Evolutionary conservation across 208 protist species (phyloP).

Genomic region (Acanthamoeba triangularis): DNA sequence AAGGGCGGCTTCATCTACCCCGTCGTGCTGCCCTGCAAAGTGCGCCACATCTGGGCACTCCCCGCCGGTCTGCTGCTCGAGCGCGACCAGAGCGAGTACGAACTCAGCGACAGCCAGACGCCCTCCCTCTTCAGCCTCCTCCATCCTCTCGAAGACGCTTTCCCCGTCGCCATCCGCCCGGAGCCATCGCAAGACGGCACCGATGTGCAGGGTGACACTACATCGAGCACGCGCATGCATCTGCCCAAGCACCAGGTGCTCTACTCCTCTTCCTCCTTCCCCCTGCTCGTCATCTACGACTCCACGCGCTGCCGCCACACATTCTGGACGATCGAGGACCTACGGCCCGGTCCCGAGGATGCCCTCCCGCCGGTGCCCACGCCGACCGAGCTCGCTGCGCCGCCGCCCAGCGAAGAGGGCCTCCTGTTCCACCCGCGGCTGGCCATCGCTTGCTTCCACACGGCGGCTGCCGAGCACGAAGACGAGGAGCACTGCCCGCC

Average conservation of each 20-base stretch:
- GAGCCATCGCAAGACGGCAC: not conserved
- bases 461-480: not conserved
- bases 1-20: conserved; percentile 20
- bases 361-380: not conserved
- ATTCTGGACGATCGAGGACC: conserved; percentile 23
- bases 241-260: conserved; percentile 19
- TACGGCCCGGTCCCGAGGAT: not conserved
- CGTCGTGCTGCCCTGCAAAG: conserved; percentile 65
- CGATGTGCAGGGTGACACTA: not conserved
- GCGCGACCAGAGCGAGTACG: conserved; percentile 28
- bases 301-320: not conserved
- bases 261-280: not conserved
- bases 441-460: conserved; percentile 1
- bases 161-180: not conserved
- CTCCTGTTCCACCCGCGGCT: not conserved
- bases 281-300: conserved; percentile 18
- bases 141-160: conserved; percentile 17
- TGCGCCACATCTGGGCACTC: conserved; percentile 9
- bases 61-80: conserved; percentile 34
- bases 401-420: not conserved
- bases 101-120: not conserved
- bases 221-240: not conserved
- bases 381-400: not conserved
- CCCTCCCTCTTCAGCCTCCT: conserved; percentile 17
- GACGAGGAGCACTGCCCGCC: not conserved